These are phyloP conservation scores for Ilyonectria sp. DNA, from an alignment of 2,329 filamentous ascomycete genomes.

Conservation along the genomic window DNA sequence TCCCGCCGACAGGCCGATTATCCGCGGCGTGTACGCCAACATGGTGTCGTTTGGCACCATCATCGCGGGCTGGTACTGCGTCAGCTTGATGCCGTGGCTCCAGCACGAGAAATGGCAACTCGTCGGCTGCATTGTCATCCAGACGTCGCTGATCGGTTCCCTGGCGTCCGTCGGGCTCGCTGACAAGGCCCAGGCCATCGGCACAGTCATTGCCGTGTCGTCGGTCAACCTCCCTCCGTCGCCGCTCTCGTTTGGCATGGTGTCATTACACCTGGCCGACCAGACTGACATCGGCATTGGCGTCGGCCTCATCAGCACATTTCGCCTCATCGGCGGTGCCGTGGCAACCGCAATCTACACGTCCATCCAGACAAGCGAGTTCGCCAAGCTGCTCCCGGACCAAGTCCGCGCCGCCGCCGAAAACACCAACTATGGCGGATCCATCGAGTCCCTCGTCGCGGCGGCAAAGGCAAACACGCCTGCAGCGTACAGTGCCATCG, in stretches of 20 bases:
- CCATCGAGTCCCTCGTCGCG: constrained; percentile 36
- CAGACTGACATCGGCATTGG: constrained; percentile 55
- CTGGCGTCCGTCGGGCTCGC: constrained; percentile 50
- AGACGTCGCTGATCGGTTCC: constrained; percentile 52
- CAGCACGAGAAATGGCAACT: constrained; percentile 51
- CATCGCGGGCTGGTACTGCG: constrained; percentile 46
- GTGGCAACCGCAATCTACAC: constrained; percentile 56
- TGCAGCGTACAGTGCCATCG: constrained; percentile 48
- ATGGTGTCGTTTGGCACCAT: constrained; percentile 41
- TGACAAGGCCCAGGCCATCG: constrained; percentile 52
- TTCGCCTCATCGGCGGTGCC: constrained; percentile 53
- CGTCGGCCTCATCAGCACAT: constrained; percentile 52
- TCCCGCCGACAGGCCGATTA: constrained; percentile 42
- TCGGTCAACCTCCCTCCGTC: constrained; percentile 48
- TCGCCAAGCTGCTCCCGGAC: constrained; percentile 37
- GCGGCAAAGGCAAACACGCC: constrained; percentile 49
- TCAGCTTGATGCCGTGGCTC: constrained; percentile 44
- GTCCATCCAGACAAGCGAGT: constrained; percentile 51
- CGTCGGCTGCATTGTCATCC: constrained; percentile 45
- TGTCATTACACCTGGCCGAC: constrained; percentile 52
- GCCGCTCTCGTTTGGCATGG: constrained; percentile 51
- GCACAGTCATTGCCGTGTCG: constrained; percentile 47
- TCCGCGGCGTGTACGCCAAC: constrained; percentile 45
- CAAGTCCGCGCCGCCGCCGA: constrained; percentile 35
- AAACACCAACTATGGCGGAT: constrained; percentile 34